Conservation (phyloP, 2,329 filamentous ascomycete species). For the Sarocladiaceae sp. region DNA sequence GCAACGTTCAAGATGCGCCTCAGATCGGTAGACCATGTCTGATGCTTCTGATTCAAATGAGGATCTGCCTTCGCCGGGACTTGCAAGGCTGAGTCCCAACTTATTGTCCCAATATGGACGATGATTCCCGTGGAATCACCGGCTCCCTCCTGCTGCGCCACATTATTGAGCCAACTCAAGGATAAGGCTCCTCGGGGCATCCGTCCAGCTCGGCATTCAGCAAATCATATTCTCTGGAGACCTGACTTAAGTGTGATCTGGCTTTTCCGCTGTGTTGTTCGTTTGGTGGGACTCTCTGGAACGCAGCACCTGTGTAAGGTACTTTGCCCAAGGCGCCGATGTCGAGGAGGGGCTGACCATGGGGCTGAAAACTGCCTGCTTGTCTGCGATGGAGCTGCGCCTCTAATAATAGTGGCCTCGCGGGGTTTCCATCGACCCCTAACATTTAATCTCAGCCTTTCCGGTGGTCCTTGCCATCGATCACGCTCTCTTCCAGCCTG, state of each 20-base stretch:
- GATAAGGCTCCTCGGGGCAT: slow-evolving; percentile 1
- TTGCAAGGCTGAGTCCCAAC: not conserved
- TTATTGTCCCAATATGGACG: too few species aligned
- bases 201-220: not conserved
- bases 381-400: not conserved
- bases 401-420: not conserved
- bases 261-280: not conserved
- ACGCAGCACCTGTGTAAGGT: too few species aligned
- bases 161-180: not conserved
- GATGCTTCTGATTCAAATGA: too few species aligned
- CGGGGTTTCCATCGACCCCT: slow-evolving; percentile 5
- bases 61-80: too few species aligned
- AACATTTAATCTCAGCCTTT: slow-evolving; percentile 8
- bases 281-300: too few species aligned
- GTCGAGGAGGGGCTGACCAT: not conserved
- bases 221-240: not conserved
- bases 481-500: not conserved
- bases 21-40: too few species aligned
- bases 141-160: slow-evolving; percentile 4
- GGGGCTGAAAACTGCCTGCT: slow-evolving; percentile 1
- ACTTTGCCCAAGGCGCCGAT: not conserved
- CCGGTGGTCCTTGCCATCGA: not conserved
- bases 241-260: too few species aligned
- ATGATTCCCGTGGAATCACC: too few species aligned
- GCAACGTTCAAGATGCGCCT: too few species aligned